Evolutionary conservation across 2,329 filamentous ascomycete species (phyloP), one percentile per base, ranked within the genome.

Genomic region (Fusarium sp.): DNA sequence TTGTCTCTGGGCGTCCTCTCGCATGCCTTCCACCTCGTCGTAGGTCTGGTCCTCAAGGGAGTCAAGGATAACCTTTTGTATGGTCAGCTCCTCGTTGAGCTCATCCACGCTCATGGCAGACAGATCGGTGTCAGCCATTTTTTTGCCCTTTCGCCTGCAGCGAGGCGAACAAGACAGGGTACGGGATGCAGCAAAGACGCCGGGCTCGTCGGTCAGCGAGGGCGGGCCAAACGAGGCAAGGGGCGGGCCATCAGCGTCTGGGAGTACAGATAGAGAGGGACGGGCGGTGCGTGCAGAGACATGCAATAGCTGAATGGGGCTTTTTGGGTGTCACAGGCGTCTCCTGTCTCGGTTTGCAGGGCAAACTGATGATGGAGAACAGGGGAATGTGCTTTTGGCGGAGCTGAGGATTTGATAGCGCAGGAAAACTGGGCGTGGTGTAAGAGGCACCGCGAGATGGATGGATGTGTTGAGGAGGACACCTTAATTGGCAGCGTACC

Each of bases 21-120:
- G 74, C 66, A 79, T 76, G 13, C 71, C 60, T 34, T 81, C 79
- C 37, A 76, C 77, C 15, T 72, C 78, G 7, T 76, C 73, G 55
- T 73, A 75, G 7, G 63, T 55, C 36, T 71, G 71, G 27, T 55
- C 65, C 18, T 65, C 40, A n/a, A 87, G 78, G 2, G 84, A 86
- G 8, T 73, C 68, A 4, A 87, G 76, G 18, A 87, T 78, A 52
- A 82, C 81, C 48, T 76, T 76, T 62, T 85, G 81, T 18, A 85
- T 77, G 34, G 71, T 76, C 64, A 87, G 73, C 59, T 86, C 83
- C 50, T 84, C 82, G 16, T 68, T 68, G 18, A 85, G 69, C 16
- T 73, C 75, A 48, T 77, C 71, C 16, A 78, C 50, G 10, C 59
- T 68, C 60, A 68, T 66, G 16, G 68, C 51, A 47, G 28, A 73